Evolutionary conservation across 2,329 filamentous ascomycete species (phyloP), one percentile per base, ranked within the genome.

Genomic region (Berkeleyomyces rouxiae): DNA sequence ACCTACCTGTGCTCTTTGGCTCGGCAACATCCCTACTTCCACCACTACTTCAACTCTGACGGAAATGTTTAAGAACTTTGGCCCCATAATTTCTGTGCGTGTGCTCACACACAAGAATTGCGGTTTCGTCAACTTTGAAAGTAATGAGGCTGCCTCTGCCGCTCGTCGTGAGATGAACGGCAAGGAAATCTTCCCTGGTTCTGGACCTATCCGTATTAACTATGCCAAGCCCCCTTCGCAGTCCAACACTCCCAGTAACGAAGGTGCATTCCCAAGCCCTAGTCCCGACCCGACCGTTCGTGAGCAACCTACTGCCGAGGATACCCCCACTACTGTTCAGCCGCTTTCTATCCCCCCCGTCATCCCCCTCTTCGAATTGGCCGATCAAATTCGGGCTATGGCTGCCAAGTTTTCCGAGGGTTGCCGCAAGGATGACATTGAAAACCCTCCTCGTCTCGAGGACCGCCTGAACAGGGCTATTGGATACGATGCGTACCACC

Each of bases 101-200:
- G 93, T 99, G 3, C 79, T 99, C 66, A 97, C 93, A 0, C 90
- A 99, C 78, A 99, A 99, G 79, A 97, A 96, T 74, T 99, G 93
- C 71, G 93, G 92, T 2, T 99, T 99, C 69, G 92, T 99, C 71
- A 99, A 99, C 74, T 99, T 96, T 70, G 90, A 97, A 74, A 86
- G 83, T 64, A 76, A 93, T 39, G 91, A 97, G 67, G 95, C 90
- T 71, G 93, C 93, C 63, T 85, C 96, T 46, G 85, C 89, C 65
- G 93, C 93, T 13, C 95, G 92, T 72, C 84, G 84, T 11, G 81
- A 85, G 70, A 85, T 96, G 74, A 97, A 97, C 70, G 90, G 90
- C 69, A 96, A 96, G 74, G 93, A 99, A 73, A 96, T 99, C 65
- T 99, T 99, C 77, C 93, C 93, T 7, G 93, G 93, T 62, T 91